Percentiles rank a stretch among this genome's conserved stretches.
These are phyloP conservation scores for Exidia glandulosa DNA, from an alignment of 768 basidiomycete genomes.

Conservation along the genomic window DNA sequence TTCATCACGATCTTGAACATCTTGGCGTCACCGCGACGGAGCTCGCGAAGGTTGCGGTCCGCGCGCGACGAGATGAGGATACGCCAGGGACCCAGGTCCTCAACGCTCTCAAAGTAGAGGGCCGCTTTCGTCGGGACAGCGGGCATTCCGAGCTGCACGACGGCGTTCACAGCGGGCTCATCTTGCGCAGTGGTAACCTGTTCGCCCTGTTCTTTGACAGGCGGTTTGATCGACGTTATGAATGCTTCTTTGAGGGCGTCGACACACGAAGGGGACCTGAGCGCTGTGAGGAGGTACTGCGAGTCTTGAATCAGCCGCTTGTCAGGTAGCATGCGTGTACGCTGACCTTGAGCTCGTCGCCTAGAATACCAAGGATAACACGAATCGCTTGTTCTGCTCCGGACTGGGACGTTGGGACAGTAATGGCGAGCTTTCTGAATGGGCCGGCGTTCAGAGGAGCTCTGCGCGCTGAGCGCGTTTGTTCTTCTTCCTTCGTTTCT, in stretches of 20 bases:
- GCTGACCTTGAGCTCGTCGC: conserved; percentile 18
- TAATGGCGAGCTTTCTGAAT: conserved; percentile 19
- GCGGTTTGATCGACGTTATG: too few species aligned
- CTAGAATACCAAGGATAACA: conserved; percentile 16
- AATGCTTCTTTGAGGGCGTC: not conserved
- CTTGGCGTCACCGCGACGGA: conserved; percentile 32
- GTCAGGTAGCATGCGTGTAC: not conserved
- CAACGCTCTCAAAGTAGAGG: conserved; percentile 44
- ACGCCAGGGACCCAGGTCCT: conserved; percentile 54
- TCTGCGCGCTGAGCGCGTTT: conserved; percentile 1
- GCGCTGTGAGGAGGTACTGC: conserved; percentile 12
- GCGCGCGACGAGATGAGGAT: conserved; percentile 45
- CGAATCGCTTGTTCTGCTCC: conserved; percentile 10
- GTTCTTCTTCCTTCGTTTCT: conserved; percentile 17
- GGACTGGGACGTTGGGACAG: conserved; percentile 15
- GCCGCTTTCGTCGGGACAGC: conserved; percentile 42
- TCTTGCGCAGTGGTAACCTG: conserved; percentile 11
- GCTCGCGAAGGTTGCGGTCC: conserved; percentile 36
- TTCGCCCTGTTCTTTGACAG: too few species aligned
- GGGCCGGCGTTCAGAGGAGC: conserved; percentile 14
- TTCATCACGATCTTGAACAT: conserved; percentile 46
- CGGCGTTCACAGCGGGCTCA: conserved; percentile 4
- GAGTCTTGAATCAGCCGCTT: conserved; percentile 7
- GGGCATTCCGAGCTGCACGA: conserved; percentile 4
- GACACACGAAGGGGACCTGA: not conserved